Percentiles rank a stretch among this genome's conserved stretches.
Conservation (phyloP, 345 rosid species). For the Boechera stricta region DNA sequence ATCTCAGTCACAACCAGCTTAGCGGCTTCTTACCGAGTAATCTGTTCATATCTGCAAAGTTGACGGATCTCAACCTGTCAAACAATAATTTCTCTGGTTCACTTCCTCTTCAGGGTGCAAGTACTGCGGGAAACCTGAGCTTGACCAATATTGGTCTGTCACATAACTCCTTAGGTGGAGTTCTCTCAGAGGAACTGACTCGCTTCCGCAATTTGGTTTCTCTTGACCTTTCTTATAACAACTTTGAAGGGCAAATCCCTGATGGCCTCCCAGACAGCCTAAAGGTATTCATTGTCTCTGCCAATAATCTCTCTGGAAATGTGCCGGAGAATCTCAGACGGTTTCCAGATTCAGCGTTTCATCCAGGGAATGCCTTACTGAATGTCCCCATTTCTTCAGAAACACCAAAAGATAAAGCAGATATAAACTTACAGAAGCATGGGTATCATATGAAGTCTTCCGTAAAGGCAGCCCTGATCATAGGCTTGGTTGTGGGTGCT, state of each 20-base stretch:
- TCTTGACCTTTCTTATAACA: slow-evolving; percentile 73
- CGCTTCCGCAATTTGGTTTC: slow-evolving; percentile 55
- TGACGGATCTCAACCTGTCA: slow-evolving; percentile 71
- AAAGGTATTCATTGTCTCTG: slow-evolving; percentile 65
- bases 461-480: slow-evolving; percentile 58
- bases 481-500: slow-evolving; percentile 62
- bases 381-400: slow-evolving; percentile 48
- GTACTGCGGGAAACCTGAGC: slow-evolving; percentile 54
- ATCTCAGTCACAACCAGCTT: slow-evolving; percentile 76
- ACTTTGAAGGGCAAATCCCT: slow-evolving; percentile 73
- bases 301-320: slow-evolving; percentile 79
- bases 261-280: slow-evolving; percentile 63
- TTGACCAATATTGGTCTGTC: slow-evolving; percentile 71
- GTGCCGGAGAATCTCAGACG: slow-evolving; percentile 66
- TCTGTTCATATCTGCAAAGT: slow-evolving; percentile 60
- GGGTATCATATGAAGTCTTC: slow-evolving; percentile 52
- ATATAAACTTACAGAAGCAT: slow-evolving; percentile 42
- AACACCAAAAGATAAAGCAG: slow-evolving; percentile 51
- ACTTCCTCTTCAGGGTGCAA: slow-evolving; percentile 61
- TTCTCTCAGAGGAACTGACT: slow-evolving; percentile 54
- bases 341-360: slow-evolving; percentile 84
- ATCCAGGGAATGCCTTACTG: slow-evolving; percentile 81
- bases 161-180: slow-evolving; percentile 67
- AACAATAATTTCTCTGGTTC: slow-evolving; percentile 75
- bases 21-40: slow-evolving; percentile 60